Percentiles rank a stretch among this genome's conserved stretches.
Conservation (phyloP, 345 rosid genomes). For the Moricandia moricandioides region DNA sequence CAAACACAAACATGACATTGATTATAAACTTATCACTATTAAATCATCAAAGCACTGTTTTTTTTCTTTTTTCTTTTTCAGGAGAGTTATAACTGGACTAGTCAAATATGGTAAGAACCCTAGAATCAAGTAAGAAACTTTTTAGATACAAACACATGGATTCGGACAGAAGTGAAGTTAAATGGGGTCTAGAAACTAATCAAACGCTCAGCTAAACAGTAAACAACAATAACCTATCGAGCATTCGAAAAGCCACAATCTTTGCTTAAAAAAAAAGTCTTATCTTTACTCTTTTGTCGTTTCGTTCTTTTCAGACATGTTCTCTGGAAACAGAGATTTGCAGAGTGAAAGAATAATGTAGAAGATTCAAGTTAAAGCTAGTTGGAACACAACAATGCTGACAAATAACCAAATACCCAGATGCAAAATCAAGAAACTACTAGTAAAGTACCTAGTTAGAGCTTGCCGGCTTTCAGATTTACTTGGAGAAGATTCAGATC, state of each 20-base stretch:
- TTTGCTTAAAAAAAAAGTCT: neutral
- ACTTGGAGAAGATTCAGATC: constrained; percentile 20
- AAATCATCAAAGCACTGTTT: no score
- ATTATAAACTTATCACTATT: neutral
- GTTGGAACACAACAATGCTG: constrained; percentile 3
- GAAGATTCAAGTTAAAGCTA: constrained; percentile 24
- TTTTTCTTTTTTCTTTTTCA: no score
- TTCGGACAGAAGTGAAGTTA: constrained; percentile 1
- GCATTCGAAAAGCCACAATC: constrained; percentile 38
- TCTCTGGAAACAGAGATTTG: constrained; percentile 8
- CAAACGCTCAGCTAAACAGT: constrained; percentile 20
- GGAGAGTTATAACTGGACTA: neutral
- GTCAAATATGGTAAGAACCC: constrained; percentile 32
- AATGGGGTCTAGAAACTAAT: neutral
- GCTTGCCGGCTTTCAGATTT: constrained; percentile 34
- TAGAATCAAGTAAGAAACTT: constrained; percentile 25
- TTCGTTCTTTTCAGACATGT: constrained; percentile 15
- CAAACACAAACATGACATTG: constrained; percentile 3
- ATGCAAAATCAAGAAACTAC: constrained; percentile 30
- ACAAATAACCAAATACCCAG: constrained; percentile 27
- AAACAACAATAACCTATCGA: constrained; percentile 20
- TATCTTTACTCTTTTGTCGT: constrained; percentile 21
- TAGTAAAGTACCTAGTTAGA: constrained; percentile 41
- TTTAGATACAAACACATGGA: neutral
- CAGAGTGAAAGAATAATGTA: constrained; percentile 32